Conservation (phyloP, 768 basidiomycete species). For the Pleurotus platypus region DNA sequence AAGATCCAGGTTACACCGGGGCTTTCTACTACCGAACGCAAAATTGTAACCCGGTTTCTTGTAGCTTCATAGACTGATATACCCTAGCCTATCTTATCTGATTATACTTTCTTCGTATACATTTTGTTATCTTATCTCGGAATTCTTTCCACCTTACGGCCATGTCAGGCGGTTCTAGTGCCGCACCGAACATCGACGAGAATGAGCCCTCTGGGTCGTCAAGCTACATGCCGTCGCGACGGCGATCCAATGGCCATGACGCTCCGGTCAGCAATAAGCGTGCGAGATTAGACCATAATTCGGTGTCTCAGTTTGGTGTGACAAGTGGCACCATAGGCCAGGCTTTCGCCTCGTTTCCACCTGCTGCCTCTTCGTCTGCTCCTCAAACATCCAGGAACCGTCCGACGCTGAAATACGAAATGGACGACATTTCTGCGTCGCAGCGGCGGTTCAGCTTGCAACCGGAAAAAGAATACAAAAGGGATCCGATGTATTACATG, state of each 20-base stretch:
- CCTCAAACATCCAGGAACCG: not conserved
- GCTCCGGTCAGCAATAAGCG: conserved; percentile 4
- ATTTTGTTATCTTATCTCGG: not conserved
- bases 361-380: not conserved
- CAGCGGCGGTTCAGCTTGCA: conserved; percentile 5
- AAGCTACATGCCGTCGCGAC: not conserved
- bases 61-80: not conserved
- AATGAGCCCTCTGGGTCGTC: too few relatives aligned
- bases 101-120: not conserved
- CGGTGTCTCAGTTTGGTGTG: not conserved
- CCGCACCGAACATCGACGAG: too few relatives aligned
- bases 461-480: conserved; percentile 12
- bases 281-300: conserved; percentile 3
- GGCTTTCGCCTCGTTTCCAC: not conserved
- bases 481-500: conserved; percentile 61
- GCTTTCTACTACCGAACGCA: not conserved
- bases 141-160: conserved; percentile 2
- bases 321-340: not conserved
- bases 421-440: conserved; percentile 12
- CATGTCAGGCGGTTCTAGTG: not conserved
- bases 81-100: not conserved
- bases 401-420: conserved; percentile 3
- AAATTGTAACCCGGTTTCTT: not conserved
- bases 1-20: conserved; percentile 15
- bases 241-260: not conserved